Percentiles rank a stretch among this genome's conserved stretches.
These are phyloP conservation scores for Neltuma alba DNA, from an alignment of 306 rosid genomes.

Conservation along the genomic window DNA sequence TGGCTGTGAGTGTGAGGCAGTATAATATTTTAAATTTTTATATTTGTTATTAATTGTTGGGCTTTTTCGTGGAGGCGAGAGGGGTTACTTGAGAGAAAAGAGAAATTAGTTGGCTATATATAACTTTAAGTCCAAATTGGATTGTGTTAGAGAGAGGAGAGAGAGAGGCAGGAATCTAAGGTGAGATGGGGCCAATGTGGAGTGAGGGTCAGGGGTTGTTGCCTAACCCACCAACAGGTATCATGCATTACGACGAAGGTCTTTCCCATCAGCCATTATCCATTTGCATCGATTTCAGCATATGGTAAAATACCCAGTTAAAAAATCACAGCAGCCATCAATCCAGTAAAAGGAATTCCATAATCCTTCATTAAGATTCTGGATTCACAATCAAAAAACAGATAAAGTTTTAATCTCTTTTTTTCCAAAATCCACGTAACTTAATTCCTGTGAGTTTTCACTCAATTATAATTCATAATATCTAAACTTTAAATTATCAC, in stretches of 20 bases:
- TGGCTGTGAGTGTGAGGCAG: slow-evolving; percentile 15
- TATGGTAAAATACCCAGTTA: neutral
- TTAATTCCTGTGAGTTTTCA: too few relatives aligned
- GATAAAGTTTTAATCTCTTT: too few relatives aligned
- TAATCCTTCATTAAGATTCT: too few relatives aligned
- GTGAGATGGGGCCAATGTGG: slow-evolving; percentile 85
- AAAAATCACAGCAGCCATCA: neutral
- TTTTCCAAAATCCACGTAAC: too few relatives aligned
- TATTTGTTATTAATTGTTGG: slow-evolving; percentile 10
- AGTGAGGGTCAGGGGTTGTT: slow-evolving; percentile 89
- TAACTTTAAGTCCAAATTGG: slow-evolving; percentile 51
- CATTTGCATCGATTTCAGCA: slow-evolving; percentile 34
- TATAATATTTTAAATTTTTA: neutral
- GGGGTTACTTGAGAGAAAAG: slow-evolving; percentile 57
- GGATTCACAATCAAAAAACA: too few relatives aligned
- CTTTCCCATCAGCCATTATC: slow-evolving; percentile 78
- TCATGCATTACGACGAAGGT: slow-evolving; percentile 83
- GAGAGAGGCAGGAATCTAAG: slow-evolving; percentile 67
- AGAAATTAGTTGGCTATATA: slow-evolving; percentile 63
- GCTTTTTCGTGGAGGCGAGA: slow-evolving; percentile 35
- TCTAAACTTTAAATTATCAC: too few relatives aligned
- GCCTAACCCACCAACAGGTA: slow-evolving; percentile 98
- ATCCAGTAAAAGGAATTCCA: too few relatives aligned
- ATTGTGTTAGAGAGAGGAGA: slow-evolving; percentile 30
- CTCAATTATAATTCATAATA: too few relatives aligned